Percentiles rank a stretch among this genome's conserved stretches.
Conservation (phyloP, 768 basidiomycete species). For the Lactarius hatsudake region DNA sequence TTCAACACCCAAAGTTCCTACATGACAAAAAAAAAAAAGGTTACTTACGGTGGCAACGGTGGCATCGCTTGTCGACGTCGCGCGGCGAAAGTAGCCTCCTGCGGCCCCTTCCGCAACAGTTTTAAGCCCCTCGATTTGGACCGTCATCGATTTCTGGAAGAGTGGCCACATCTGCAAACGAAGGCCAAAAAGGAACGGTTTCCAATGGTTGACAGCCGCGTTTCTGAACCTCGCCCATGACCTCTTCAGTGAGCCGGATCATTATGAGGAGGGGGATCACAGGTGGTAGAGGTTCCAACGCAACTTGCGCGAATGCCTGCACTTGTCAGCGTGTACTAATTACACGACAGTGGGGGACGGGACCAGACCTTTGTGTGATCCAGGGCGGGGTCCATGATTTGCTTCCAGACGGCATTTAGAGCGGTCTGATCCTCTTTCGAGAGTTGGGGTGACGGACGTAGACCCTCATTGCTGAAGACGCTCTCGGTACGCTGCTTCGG, state of each 20-base stretch:
- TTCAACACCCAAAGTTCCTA: slow-evolving; percentile 25
- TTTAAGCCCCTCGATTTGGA: slow-evolving; percentile 78
- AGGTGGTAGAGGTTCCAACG: slow-evolving; percentile 72
- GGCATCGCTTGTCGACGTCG: slow-evolving; percentile 62
- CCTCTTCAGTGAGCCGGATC: slow-evolving; percentile 85
- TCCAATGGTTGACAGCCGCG: slow-evolving; percentile 80
- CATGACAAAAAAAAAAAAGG: slow-evolving; percentile 1
- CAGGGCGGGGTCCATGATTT: slow-evolving; percentile 86
- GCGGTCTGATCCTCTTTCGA: slow-evolving; percentile 59
- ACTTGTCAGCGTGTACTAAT: neutral
- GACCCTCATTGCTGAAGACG: slow-evolving; percentile 37
- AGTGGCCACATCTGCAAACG: slow-evolving; percentile 90
- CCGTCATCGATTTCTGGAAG: slow-evolving; percentile 86
- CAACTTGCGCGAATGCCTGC: slow-evolving; percentile 65
- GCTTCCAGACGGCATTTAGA: slow-evolving; percentile 79
- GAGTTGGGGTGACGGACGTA: slow-evolving; percentile 26
- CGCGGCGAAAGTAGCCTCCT: slow-evolving; percentile 60
- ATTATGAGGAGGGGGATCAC: slow-evolving; percentile 80
- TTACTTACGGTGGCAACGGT: slow-evolving; percentile 57
- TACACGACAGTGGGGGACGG: slow-evolving; percentile 23
- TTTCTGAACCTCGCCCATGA: slow-evolving; percentile 70
- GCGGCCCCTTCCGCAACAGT: slow-evolving; percentile 73
- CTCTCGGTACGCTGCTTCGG: slow-evolving; percentile 31
- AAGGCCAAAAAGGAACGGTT: slow-evolving; percentile 72
- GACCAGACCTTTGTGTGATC: slow-evolving; percentile 72